Evolutionary conservation across 768 basidiomycete species (phyloP), one percentile per base, ranked within the genome.

Genomic region (Pulveroboletus ravenelii): DNA sequence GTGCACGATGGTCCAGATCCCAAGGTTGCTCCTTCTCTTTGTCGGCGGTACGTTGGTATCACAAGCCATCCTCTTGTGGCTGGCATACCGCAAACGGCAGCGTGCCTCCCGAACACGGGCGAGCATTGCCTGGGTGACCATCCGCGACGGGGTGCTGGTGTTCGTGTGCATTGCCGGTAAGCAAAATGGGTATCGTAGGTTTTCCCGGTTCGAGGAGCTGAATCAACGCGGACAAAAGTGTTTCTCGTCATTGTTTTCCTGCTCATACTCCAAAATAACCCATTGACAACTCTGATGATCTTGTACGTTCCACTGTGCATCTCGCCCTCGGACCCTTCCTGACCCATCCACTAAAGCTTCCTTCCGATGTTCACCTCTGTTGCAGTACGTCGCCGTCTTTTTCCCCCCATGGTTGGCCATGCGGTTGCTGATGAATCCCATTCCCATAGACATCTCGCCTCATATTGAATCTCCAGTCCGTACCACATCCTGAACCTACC

Each of bases 71-170:
- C 54, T 66, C 41, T 4, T 66, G 18, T 55, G 47, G 53, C 36
- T 65, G 41, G 50, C 54, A 6, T 62, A 38, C 41, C 57, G 49
- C 37, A 59, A 54, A 40, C 55, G 51, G 23, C 25, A 49, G 8
- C 45, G 15, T 10, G 29, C 14, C n/a, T 12, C 9, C 20, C 52
- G 34, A 41, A 15, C 23, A 10, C 45, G 51, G 27, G 13, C 31
- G 8, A 43, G 39, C 7, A 37, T 60, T 27, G 52, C 51, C 10
- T 62, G 50, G 13, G 35, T 61, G 1, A 66, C 64, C 10, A 59
- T 64, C n/a, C 56, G 64, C 3, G 63, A 64, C 27, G 59, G 63
- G 27, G 3, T 57, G 2, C 5, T 57, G 2, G 54, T 49, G 7
- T 64, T 66, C 6, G 5, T 14, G 4, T 52, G 40, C 9, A 8